phyloP scores from a whole-genome alignment of 352 stramenopile species.

The Hyphochytrium catenoides region DNA sequence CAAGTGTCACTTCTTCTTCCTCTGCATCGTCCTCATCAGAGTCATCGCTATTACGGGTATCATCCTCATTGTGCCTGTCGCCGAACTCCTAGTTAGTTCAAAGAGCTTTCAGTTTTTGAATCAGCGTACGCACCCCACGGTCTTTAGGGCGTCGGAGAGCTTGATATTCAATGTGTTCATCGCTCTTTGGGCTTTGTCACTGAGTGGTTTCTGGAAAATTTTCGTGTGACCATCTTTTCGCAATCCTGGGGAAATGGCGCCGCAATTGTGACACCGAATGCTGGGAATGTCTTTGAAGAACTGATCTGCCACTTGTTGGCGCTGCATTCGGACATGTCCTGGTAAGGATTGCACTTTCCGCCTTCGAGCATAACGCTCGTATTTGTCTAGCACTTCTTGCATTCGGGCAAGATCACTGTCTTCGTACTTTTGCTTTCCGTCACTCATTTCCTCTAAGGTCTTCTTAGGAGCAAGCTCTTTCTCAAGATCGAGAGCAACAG shows the following conservation, averaged over 20 bases:
- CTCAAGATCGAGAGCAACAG: too few species aligned
- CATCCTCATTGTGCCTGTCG: slow-evolving; percentile 39
- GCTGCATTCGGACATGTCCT: slow-evolving; percentile 32
- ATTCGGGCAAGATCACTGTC: background rate
- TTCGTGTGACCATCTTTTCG: slow-evolving; percentile 91
- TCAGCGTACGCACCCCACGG: too few species aligned
- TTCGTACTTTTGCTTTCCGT: background rate
- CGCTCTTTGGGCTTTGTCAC: slow-evolving; percentile 38
- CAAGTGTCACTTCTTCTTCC: slow-evolving; percentile 21
- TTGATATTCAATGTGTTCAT: slow-evolving; percentile 49
- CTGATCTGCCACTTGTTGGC: slow-evolving; percentile 47
- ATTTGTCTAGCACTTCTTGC: slow-evolving; percentile 62
- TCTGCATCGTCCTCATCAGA: slow-evolving; percentile 11
- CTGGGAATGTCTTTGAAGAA: slow-evolving; percentile 75
- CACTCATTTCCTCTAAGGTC: background rate
- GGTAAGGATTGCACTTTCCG: slow-evolving; percentile 12
- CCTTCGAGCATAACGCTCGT: slow-evolving; percentile 54
- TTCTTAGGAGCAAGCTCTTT: too few species aligned
- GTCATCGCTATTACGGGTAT: slow-evolving; percentile 30
- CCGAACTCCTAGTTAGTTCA: slow-evolving; percentile 12
- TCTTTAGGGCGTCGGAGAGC: slow-evolving; percentile 19
- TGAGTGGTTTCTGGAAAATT: slow-evolving; percentile 83
- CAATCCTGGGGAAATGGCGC: slow-evolving; percentile 76
- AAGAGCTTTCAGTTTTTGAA: too few species aligned
- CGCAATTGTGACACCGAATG: slow-evolving; percentile 94